Evolutionary conservation across 208 protist species (phyloP).

Genomic region (Tetramitus jugosus): DNA sequence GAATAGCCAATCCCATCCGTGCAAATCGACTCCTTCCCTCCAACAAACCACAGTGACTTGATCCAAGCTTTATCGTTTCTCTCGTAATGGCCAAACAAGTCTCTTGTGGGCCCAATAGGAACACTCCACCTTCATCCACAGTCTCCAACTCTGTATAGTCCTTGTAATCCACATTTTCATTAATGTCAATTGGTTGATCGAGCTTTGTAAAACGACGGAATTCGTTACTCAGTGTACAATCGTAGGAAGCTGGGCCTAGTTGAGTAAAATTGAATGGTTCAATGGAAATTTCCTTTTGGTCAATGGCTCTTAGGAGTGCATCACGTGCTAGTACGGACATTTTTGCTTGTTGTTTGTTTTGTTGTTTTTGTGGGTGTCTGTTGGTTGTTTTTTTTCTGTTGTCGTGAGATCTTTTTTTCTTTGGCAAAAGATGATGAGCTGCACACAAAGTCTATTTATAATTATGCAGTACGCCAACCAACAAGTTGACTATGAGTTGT

Average conservation of each 20-base stretch:
- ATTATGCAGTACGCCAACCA: too few species aligned
- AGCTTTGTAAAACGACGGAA: slow-evolving; percentile 32
- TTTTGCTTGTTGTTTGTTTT: too few species aligned
- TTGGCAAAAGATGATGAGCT: too few species aligned
- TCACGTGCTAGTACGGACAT: slow-evolving; percentile 38
- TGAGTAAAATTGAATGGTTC: slow-evolving; percentile 28
- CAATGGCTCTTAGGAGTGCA: slow-evolving; percentile 32
- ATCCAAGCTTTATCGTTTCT: slow-evolving; percentile 32
- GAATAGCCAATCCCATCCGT: slow-evolving; percentile 42
- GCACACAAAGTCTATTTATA: too few species aligned
- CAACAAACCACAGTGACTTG: slow-evolving; percentile 41
- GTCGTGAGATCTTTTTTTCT: too few species aligned
- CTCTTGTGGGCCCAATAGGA: slow-evolving; percentile 27
- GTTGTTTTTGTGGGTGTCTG: too few species aligned
- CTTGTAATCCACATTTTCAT: slow-evolving; percentile 35
- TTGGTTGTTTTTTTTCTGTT: too few species aligned
- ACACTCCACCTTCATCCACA: slow-evolving; percentile 32
- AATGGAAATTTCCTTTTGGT: slow-evolving; percentile 35
- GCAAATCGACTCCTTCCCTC: slow-evolving; percentile 50
- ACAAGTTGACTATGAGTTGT: too few species aligned
- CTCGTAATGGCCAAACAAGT: slow-evolving; percentile 43
- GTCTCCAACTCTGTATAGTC: slow-evolving; percentile 26
- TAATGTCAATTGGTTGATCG: slow-evolving; percentile 21
- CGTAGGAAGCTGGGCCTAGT: slow-evolving; percentile 32
- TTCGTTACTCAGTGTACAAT: slow-evolving; percentile 35